These are phyloP conservation scores for Bipolaris oryzae DNA, from an alignment of 2,329 filamentous ascomycete species.

Conservation along the genomic window DNA sequence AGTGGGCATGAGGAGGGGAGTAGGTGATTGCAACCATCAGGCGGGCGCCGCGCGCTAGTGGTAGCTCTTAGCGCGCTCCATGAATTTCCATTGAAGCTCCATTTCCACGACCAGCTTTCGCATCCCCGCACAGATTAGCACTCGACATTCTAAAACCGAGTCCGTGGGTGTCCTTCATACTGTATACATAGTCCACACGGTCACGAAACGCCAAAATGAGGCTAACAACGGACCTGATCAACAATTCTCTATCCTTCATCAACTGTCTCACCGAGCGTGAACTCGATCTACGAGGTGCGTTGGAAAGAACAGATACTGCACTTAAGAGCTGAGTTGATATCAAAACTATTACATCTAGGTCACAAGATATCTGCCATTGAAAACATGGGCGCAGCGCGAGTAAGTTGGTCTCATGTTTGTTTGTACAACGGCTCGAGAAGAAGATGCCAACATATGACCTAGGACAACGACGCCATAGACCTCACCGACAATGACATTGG, in stretches of 20 bases:
- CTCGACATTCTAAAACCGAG: background rate
- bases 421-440: background rate
- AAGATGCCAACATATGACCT: background rate
- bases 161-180: background rate
- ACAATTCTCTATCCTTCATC: conserved; percentile 94
- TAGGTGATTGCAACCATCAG: background rate
- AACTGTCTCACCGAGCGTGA: conserved; percentile 99
- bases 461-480: conserved; percentile 97
- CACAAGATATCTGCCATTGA: conserved; percentile 98
- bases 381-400: conserved; percentile 93
- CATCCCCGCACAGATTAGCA: conserved; percentile 1
- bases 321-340: conserved; percentile 87
- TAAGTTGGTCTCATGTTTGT: conserved; percentile 57
- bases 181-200: background rate
- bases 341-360: conserved; percentile 70
- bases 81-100: conserved; percentile 16
- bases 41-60: conserved; percentile 12
- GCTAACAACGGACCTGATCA: conserved; percentile 93
- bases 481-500: conserved; percentile 98
- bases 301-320: conserved; percentile 98
- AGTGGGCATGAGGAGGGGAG: too few species aligned
- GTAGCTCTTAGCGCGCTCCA: conserved; percentile 11
- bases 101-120: conserved; percentile 8
- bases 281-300: conserved; percentile 98
- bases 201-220: conserved; percentile 67